Evolutionary conservation across 345 rosid genomes (phyloP).

Genomic region (Hirschfeldia incana): DNA sequence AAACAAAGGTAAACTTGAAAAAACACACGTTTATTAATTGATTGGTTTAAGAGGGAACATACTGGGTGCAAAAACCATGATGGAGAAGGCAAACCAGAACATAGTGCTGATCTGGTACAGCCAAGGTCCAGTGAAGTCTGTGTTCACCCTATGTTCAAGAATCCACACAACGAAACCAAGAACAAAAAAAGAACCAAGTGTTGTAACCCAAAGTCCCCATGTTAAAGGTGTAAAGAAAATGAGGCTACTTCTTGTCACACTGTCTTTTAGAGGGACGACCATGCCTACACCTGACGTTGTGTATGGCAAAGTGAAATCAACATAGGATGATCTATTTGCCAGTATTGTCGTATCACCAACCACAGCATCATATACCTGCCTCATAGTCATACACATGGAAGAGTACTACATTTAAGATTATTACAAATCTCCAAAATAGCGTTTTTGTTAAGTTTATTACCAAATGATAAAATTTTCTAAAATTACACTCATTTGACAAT

Average conservation of each 20-base stretch:
- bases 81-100: conserved; percentile 79
- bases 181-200: not conserved
- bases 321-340: not conserved
- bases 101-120: conserved; percentile 51
- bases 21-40: no score
- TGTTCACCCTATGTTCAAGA: conserved; percentile 30
- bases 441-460: no score
- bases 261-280: not conserved
- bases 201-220: conserved; percentile 50
- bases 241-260: conserved; percentile 37
- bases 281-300: not conserved
- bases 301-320: not conserved
- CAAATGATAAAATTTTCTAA: no score
- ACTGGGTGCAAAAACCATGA: conserved; percentile 54
- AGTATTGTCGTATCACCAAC: not conserved
- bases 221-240: conserved; percentile 62
- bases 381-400: not conserved
- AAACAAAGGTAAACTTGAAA: not conserved
- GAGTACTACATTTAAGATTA: no score
- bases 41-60: not conserved
- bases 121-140: conserved; percentile 47
- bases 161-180: not conserved
- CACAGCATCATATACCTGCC: not conserved
- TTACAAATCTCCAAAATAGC: no score
- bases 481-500: no score